Conservation (phyloP, 305 asterid genomes). For the Fraxinus greggii region DNA sequence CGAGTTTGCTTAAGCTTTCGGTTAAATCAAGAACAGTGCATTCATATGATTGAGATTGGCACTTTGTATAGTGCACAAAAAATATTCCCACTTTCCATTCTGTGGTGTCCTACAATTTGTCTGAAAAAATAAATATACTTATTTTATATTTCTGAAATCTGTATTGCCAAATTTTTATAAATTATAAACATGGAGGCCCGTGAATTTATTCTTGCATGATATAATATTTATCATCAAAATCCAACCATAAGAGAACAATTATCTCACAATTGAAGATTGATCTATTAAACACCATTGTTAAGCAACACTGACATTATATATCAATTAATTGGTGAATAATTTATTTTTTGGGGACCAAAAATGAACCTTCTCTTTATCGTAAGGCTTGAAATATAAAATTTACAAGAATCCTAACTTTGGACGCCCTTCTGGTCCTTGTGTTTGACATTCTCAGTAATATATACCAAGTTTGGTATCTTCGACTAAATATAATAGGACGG, state of each 20-base stretch:
- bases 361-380: not conserved
- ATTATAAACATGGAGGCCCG: conserved; percentile 1
- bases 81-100: not conserved
- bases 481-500: not conserved
- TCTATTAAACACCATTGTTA: not conserved
- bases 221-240: not conserved
- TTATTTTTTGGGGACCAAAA: not conserved
- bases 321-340: not conserved
- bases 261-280: not conserved
- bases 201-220: not conserved
- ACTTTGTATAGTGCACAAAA: not conserved
- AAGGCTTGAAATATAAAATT: not conserved
- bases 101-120: not conserved
- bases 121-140: not conserved
- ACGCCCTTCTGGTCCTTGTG: not conserved
- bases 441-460: not conserved
- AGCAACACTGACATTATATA: not conserved
- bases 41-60: conserved; percentile 2
- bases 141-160: not conserved
- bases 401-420: not conserved
- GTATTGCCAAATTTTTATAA: not conserved
- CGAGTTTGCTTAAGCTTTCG: not conserved
- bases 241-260: not conserved
- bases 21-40: not conserved
- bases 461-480: not conserved